Base-by-base conservation (phyloP, 805 yeast genomes). In the Starmerella bombi region DNA sequence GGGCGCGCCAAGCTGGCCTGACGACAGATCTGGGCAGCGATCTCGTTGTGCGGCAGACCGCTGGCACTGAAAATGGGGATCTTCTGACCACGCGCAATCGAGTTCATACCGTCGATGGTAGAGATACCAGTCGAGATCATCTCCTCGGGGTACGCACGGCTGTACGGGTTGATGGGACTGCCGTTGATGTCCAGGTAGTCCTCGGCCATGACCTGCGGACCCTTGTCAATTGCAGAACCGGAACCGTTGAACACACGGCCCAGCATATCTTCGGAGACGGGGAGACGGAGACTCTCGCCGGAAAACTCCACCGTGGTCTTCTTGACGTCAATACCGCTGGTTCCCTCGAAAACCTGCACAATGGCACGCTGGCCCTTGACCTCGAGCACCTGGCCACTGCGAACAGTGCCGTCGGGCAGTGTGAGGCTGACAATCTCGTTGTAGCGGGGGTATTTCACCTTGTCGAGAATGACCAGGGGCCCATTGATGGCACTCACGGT, bases 1-100 rank as follows among this genome's bases (percentile, higher is more conserved):
- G 99, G 99, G 69, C 97, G 81, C 39, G 93, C 99, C 60, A 91
- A 73, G 54, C 97, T 95, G 31, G 99, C 98, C 70, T 91, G 99
- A 71, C 99, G 85, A 73, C 97, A 88, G 62, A 91, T 88, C 67
- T 91, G 99, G 34, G 99, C 99, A 46, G 99, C 99, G 67, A 91
- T 88, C 66, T 91, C 99, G 62, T 91, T 91, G 67, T 91, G 99
- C 43, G 99, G 99, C 61, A 91, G 75, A 71, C 99, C 99, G 40
- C 97, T 85, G 36, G 98, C 98, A 41, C 96, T 84, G 69, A 91
- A 91, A 63, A 91, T 93, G 41, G 99, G 99, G 62, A 91, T 91
- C 70, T 91, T 91, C 70, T 91, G 99, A 53, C 99, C 99, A 74
- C 99, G 83, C 45, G 99, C 99, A 71, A 91, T 91, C 33, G 98